These are phyloP conservation scores for Candida pseudoviswanathii DNA, from an alignment of 1,139 yeast genomes.

Conservation along the genomic window DNA sequence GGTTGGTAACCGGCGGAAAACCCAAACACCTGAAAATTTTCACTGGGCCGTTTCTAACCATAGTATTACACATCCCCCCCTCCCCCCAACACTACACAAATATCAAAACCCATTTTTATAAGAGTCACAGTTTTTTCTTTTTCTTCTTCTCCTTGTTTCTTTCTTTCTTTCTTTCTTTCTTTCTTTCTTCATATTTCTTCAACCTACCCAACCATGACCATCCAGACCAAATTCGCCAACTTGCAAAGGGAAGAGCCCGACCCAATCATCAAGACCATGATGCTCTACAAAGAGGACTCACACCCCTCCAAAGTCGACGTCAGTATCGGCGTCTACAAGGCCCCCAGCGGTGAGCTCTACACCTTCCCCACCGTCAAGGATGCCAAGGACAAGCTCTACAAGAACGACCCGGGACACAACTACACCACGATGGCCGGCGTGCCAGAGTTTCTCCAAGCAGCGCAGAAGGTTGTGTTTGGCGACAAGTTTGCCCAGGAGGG, in stretches of 20 bases:
- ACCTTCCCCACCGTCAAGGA: constrained; percentile 40
- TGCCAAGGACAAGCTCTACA: constrained; percentile 35
- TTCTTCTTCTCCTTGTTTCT: neutral
- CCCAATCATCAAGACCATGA: constrained; percentile 39
- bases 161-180: neutral
- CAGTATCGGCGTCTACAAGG: constrained; percentile 47
- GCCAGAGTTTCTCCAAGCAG: constrained; percentile 39
- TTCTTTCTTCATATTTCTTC: neutral
- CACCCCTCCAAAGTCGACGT: constrained; percentile 39
- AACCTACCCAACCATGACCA: constrained; percentile 22
- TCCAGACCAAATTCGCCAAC: constrained; percentile 26
- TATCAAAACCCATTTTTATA: no score
- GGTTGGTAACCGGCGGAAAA: no score
- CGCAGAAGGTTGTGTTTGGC: constrained; percentile 40
- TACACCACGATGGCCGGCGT: constrained; percentile 48
- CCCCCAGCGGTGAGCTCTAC: constrained; percentile 37
- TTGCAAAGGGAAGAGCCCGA: constrained; percentile 34
- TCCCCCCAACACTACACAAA: no score
- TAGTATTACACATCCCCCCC: no score
- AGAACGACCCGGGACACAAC: constrained; percentile 46
- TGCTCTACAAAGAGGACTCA: constrained; percentile 28
- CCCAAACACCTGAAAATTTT: no score
- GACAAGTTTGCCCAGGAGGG: constrained; percentile 23
- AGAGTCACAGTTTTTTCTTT: neutral
- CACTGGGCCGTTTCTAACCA: no score